Conservation (phyloP, 768 basidiomycete genomes). For the Trametes meyenii region DNA sequence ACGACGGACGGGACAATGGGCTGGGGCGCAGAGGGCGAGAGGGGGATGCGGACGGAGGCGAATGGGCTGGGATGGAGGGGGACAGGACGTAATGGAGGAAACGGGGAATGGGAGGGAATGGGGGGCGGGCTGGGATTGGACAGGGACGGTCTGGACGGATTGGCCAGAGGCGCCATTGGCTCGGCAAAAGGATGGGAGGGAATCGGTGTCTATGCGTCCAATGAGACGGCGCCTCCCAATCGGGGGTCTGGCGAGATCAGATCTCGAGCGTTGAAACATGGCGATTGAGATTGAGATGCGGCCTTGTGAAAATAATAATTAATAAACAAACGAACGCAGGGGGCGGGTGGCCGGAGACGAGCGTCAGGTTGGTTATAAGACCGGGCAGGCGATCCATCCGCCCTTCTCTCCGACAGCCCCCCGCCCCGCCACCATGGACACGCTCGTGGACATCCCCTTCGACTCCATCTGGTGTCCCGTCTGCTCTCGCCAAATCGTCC, state of each 20-base stretch:
- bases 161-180: slow-evolving; percentile 22
- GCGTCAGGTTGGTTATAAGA: slow-evolving; percentile 22
- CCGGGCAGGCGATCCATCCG: slow-evolving; percentile 20
- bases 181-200: slow-evolving; percentile 23
- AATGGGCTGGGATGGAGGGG: slow-evolving; percentile 10
- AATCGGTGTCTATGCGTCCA: slow-evolving; percentile 25
- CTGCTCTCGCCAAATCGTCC: slow-evolving; percentile 77
- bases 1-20: not conserved
- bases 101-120: not conserved
- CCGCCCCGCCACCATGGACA: slow-evolving; percentile 30
- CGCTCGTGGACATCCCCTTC: slow-evolving; percentile 35
- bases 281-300: slow-evolving; percentile 9
- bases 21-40: not conserved
- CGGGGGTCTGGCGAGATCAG: slow-evolving; percentile 7
- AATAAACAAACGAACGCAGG: no score
- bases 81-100: slow-evolving; percentile 18
- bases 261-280: slow-evolving; percentile 18
- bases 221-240: slow-evolving; percentile 23
- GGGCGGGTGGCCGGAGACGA: slow-evolving; percentile 6
- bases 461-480: slow-evolving; percentile 82
- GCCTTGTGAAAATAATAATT: slow-evolving; percentile 12
- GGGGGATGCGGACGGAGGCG: not conserved
- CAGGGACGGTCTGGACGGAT: slow-evolving; percentile 17
- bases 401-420: slow-evolving; percentile 23
- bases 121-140: slow-evolving; percentile 11